phyloP scores from a whole-genome alignment of 345 rosid genomes.

The Salix brachista region DNA sequence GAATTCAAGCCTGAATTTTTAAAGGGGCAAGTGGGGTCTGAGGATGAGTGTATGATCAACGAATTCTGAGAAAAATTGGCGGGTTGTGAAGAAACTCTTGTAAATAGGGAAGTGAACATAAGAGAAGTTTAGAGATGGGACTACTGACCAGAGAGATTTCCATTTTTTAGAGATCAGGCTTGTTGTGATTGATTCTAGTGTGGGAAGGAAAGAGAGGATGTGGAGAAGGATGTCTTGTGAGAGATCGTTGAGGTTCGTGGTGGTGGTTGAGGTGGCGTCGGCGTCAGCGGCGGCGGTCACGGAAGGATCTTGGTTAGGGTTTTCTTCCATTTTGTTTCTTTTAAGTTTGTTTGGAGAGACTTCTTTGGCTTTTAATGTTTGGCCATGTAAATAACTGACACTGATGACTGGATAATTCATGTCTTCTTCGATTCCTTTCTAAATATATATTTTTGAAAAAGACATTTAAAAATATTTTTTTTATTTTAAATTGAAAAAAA shows the following conservation, averaged over 20 bases:
- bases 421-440: too few species aligned
- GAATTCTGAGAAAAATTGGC: slow-evolving; percentile 9
- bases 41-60: not conserved
- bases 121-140: not conserved
- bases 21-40: not conserved
- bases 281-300: not conserved
- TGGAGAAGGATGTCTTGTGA: not conserved
- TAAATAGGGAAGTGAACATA: not conserved
- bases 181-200: not conserved
- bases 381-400: too few species aligned
- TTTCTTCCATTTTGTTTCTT: not conserved
- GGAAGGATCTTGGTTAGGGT: too few species aligned
- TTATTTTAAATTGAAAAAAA: too few species aligned
- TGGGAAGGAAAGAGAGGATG: slow-evolving; percentile 6
- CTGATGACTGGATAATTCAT: too few species aligned
- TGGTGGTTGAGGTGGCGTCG: not conserved
- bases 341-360: not conserved
- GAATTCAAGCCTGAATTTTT: slow-evolving; percentile 1
- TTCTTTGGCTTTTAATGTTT: too few species aligned
- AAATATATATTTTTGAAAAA: too few species aligned
- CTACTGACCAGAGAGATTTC: not conserved
- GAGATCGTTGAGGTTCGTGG: not conserved
- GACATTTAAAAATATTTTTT: too few species aligned
- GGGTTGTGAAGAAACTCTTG: not conserved
- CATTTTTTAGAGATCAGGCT: not conserved